These are phyloP conservation scores for Globisporangium carolinianum DNA, from an alignment of 352 stramenopile species.

Conservation along the genomic window DNA sequence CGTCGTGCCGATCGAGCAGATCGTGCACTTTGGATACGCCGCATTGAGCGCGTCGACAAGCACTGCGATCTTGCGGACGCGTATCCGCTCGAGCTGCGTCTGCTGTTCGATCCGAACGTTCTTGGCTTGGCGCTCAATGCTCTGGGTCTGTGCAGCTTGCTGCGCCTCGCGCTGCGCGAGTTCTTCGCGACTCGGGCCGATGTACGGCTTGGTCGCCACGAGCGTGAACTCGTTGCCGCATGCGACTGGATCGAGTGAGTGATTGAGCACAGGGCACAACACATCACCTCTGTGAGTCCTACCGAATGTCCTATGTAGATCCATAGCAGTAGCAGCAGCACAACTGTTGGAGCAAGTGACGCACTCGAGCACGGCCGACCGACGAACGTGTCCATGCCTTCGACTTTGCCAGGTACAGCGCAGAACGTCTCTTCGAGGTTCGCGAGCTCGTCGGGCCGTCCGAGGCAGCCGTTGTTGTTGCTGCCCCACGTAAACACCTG, in stretches of 20 bases:
- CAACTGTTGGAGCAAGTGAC: neutral
- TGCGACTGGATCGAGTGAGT: slow-evolving; percentile 44
- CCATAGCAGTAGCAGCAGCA: neutral
- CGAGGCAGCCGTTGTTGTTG: slow-evolving; percentile 89
- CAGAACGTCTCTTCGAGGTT: slow-evolving; percentile 78
- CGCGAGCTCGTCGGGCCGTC: slow-evolving; percentile 57
- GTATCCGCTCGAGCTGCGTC: slow-evolving; percentile 39
- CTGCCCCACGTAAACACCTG: slow-evolving; percentile 92
- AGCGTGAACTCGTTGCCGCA: slow-evolving; percentile 90
- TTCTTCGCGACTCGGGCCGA: slow-evolving; percentile 77
- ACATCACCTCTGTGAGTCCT: neutral
- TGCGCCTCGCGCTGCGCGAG: slow-evolving; percentile 36
- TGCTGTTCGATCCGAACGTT: slow-evolving; percentile 33
- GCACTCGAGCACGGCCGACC: slow-evolving; percentile 65
- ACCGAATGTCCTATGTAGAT: too few relatives aligned
- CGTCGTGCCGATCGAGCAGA: slow-evolving; percentile 55
- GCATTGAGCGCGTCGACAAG: slow-evolving; percentile 48
- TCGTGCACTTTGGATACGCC: slow-evolving; percentile 53
- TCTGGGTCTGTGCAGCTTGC: slow-evolving; percentile 29
- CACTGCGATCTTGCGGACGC: slow-evolving; percentile 26
- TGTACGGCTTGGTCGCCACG: slow-evolving; percentile 90
- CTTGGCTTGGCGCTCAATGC: slow-evolving; percentile 42
- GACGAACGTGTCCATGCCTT: slow-evolving; percentile 65
- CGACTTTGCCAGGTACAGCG: slow-evolving; percentile 64
- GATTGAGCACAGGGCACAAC: neutral